These are phyloP conservation scores for Pseudovirgaria hyperparasitica DNA, from an alignment of 2,329 filamentous ascomycete species.

Conservation along the genomic window DNA sequence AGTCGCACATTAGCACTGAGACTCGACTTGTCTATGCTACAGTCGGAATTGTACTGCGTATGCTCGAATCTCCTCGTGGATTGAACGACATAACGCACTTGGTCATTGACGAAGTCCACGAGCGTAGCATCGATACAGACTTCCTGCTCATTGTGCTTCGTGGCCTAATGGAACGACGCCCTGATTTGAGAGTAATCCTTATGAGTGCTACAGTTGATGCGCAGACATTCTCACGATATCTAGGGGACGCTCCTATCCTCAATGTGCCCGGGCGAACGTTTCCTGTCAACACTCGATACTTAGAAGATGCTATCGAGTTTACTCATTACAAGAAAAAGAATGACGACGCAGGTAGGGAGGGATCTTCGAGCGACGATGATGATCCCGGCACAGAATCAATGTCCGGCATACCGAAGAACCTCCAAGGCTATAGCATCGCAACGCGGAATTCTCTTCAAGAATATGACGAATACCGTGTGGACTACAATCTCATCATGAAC, in stretches of 20 bases:
- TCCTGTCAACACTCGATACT: conserved; percentile 73
- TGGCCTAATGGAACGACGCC: conserved; percentile 61
- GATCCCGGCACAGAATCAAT: conserved; percentile 33
- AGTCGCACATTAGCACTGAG: conserved; percentile 70
- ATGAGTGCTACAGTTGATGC: conserved; percentile 98
- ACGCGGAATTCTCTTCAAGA: conserved; percentile 64
- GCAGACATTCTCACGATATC: conserved; percentile 77
- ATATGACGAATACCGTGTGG: conserved; percentile 84
- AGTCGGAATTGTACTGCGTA: conserved; percentile 86
- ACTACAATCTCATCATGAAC: conserved; percentile 74
- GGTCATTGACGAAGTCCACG: conserved; percentile 94
- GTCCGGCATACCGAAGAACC: conserved; percentile 48
- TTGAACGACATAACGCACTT: conserved; percentile 84
- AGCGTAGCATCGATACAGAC: conserved; percentile 88
- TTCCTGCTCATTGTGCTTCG: conserved; percentile 88
- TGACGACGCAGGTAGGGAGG: conserved; percentile 38
- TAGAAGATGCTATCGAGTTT: conserved; percentile 85
- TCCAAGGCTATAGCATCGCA: conserved; percentile 61
- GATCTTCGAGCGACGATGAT: conserved; percentile 31
- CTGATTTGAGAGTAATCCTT: conserved; percentile 79
- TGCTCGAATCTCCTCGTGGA: conserved; percentile 83
- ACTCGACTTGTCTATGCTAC: conserved; percentile 84
- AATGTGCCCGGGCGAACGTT: conserved; percentile 90
- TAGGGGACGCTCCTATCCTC: conserved; percentile 73
- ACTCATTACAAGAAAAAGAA: conserved; percentile 51